Evolutionary conservation across 768 basidiomycete species (phyloP).

Genomic region (Wakefieldia striispora): DNA sequence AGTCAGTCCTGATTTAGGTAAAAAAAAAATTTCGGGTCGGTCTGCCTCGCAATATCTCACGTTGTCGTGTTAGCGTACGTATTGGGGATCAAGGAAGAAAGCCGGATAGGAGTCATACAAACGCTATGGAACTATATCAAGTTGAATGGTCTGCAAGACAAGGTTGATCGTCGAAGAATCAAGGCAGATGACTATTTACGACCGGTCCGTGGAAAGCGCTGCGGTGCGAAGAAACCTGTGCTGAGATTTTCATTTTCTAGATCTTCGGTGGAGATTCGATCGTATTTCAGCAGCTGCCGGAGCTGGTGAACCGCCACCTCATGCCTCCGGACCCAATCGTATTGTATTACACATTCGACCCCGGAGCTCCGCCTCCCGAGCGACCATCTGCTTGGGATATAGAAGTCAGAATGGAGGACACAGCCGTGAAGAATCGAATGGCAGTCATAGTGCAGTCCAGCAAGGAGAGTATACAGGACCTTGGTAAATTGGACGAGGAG

Average conservation of each 20-base stretch:
- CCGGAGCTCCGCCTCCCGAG: conserved; percentile 59
- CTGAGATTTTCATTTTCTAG: conserved; percentile 34
- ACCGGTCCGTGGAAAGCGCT: conserved; percentile 43
- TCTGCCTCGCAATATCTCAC: conserved; percentile 3
- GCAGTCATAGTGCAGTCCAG: conserved; percentile 63
- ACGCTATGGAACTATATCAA: conserved; percentile 94
- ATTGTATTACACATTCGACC: conserved; percentile 74
- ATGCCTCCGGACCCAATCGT: conserved; percentile 76
- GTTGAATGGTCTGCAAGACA: conserved; percentile 77
- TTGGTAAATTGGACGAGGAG: conserved; percentile 84
- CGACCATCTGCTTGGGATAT: conserved; percentile 81
- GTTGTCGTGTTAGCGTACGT: conserved; percentile 44
- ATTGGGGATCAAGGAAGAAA: conserved; percentile 82
- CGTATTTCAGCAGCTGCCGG: conserved; percentile 77
- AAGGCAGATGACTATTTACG: conserved; percentile 66
- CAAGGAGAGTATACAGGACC: conserved; percentile 65
- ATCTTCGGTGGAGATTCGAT: conserved; percentile 71
- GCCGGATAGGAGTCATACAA: conserved; percentile 75
- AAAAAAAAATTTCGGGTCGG: background rate
- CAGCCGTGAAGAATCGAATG: conserved; percentile 70
- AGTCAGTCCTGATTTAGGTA: conserved; percentile 73
- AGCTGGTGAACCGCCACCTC: conserved; percentile 80
- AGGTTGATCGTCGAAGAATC: conserved; percentile 69
- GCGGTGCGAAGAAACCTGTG: background rate
- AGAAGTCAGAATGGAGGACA: conserved; percentile 86